A percentile compares a stretch with the other conserved stretches of the same genome.
Evolutionary conservation across 768 basidiomycete species (phyloP).

Genomic region (Lactifluus subvellereus): DNA sequence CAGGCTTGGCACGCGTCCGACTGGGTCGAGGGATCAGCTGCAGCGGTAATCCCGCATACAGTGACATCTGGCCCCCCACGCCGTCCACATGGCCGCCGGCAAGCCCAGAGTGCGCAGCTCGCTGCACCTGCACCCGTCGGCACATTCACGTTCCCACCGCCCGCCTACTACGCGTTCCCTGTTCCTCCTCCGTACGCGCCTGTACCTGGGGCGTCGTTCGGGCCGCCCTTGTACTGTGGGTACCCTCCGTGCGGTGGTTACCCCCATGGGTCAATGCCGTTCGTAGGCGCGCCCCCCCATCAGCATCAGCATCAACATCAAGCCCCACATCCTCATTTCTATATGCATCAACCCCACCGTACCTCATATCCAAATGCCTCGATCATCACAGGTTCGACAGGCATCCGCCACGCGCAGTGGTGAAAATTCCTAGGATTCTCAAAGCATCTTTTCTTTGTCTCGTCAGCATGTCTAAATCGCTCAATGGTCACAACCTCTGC

Average conservation of each 20-base stretch:
- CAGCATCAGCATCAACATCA: constrained; percentile 12
- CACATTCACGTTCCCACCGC: constrained; percentile 24
- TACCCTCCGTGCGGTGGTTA: constrained; percentile 11
- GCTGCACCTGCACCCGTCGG: constrained; percentile 19
- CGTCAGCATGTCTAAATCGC: constrained; percentile 7
- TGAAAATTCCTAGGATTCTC: neutral
- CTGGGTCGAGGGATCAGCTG: neutral
- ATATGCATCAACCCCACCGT: constrained; percentile 8
- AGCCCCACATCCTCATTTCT: constrained; percentile 6
- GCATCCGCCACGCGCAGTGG: constrained; percentile 22
- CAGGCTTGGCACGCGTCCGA: constrained; percentile 9
- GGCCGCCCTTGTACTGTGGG: constrained; percentile 5
- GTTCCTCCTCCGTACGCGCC: constrained; percentile 7
- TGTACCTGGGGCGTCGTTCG: neutral
- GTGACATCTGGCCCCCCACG: neutral
- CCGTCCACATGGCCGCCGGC: neutral
- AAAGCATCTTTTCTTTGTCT: neutral
- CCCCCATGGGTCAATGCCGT: constrained; percentile 2
- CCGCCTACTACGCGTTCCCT: constrained; percentile 12
- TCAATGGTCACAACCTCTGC: constrained; percentile 9
- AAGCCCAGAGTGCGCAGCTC: constrained; percentile 7
- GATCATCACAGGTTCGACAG: constrained; percentile 20
- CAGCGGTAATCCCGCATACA: neutral
- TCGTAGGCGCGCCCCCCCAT: neutral
- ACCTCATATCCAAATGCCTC: neutral